These are phyloP conservation scores for Petunia axillaris DNA, from an alignment of 257 asterid species.

Conservation along the genomic window DNA sequence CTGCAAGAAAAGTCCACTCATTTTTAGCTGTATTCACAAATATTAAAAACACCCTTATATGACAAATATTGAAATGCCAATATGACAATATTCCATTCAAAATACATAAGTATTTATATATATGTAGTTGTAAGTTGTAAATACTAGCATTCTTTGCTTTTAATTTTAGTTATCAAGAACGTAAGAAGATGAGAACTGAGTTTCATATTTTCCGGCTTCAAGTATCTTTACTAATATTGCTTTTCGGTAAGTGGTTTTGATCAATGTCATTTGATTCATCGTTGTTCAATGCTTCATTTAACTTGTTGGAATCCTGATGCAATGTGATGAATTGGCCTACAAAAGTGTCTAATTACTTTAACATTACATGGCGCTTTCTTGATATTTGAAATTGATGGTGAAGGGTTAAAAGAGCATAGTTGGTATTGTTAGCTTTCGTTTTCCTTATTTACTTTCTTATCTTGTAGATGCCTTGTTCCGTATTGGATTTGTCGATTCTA, in stretches of 20 bases:
- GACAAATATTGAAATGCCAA: background rate
- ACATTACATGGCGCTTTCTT: background rate
- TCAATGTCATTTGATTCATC: background rate
- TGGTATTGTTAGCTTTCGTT: background rate
- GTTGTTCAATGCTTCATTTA: background rate
- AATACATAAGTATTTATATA: background rate
- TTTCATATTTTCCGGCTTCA: background rate
- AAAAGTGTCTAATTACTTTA: too few species aligned
- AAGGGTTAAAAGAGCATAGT: background rate
- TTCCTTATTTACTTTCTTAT: background rate
- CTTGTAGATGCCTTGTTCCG: background rate
- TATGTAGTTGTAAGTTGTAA: background rate
- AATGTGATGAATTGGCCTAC: background rate
- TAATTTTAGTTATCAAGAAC: background rate
- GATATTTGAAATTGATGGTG: background rate
- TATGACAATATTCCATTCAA: background rate
- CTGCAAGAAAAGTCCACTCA: slow-evolving; percentile 24
- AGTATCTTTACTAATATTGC: background rate
- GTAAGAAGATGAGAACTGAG: background rate
- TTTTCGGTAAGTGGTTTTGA: slow-evolving; percentile 14
- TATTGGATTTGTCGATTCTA: background rate
- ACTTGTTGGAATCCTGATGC: background rate
- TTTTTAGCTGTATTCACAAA: slow-evolving; percentile 13
- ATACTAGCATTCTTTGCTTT: background rate
- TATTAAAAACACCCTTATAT: background rate